Conservation (phyloP, 1,284 basidiomycete genomes). For the Apiotrichum porosum region DNA sequence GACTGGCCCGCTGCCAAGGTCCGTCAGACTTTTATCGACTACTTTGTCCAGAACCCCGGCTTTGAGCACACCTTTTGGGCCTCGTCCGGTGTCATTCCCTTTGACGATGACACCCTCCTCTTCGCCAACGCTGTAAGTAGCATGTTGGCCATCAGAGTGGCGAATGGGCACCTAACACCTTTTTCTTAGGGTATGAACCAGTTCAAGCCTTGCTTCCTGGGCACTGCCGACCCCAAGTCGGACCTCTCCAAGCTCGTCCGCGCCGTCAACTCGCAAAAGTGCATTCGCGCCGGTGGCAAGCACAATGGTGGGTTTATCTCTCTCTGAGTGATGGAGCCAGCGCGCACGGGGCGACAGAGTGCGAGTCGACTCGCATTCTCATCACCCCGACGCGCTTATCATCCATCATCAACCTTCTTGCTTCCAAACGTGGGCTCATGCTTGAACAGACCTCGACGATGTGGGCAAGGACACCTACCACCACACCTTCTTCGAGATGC, state of each 20-base stretch:
- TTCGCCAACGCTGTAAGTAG: conserved; percentile 81
- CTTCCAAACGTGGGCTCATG: no score
- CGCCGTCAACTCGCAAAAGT: conserved; percentile 94
- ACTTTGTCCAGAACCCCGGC: conserved; percentile 62
- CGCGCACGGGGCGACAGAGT: no score
- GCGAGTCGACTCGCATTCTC: no score
- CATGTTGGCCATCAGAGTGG: not conserved
- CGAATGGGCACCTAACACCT: not conserved
- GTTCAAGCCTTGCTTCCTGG: conserved; percentile 96
- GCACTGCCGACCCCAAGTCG: conserved; percentile 89
- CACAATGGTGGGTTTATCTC: conserved; percentile 69
- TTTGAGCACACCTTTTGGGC: conserved; percentile 80
- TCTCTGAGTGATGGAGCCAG: no score
- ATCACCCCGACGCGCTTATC: no score
- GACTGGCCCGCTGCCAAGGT: conserved; percentile 67
- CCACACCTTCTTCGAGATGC: conserved; percentile 98
- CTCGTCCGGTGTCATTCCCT: conserved; percentile 91
- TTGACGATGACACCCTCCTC: conserved; percentile 92
- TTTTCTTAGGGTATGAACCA: conserved; percentile 76
- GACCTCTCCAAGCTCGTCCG: conserved; percentile 81
- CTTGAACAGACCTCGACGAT: conserved; percentile 78
- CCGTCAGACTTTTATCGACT: conserved; percentile 69
- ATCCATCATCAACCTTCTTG: no score
- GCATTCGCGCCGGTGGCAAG: conserved; percentile 96
- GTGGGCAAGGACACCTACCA: conserved; percentile 81